Base-by-base conservation (phyloP, 371 early-diverging fungal species). In the Fennellomyces sp. region DNA sequence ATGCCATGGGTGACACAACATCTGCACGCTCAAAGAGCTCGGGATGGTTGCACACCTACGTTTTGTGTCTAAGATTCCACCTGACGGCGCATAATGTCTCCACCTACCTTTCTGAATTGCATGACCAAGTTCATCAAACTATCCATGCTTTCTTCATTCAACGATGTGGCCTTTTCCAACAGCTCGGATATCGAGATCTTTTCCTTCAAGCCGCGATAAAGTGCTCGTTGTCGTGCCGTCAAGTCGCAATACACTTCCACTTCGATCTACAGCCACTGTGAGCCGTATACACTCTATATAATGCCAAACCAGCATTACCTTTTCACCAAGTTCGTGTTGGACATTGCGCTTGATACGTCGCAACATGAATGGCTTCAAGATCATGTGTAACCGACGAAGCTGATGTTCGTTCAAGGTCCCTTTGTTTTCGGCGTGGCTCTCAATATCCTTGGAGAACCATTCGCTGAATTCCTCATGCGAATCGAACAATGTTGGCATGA, bases 351-450 rank as follows among this genome's bases (percentile, higher is more conserved):
- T 99, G 67, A 96, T 88, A 70, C 99, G 90, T 52, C 99, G 84
- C 63, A 99, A 82, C 98, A 99, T 99, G 79, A 99, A 98, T 12
- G 99, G 99, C 66, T 97, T 96, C 47, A 99, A 81, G 60, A 99
- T 97, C 87, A 95, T 92, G 61, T 98, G 97, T 33, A 99, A 77
- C 35, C 97, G 90, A 49, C 89, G 76, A 15, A 98, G 75, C 70
- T 97, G 97, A 50, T 92, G 91, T 63, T 94, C 89, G 68, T 97
- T 94, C 33, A 97, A 78, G 5, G 86, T 83, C 7, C 90, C 86
- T 61, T 91, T 89, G 70, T 93, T 90, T 73, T 93, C 92, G 0
- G 95, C 94, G 69, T 93, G 94, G 30, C 89, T 88, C 75, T 96
- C 97, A 61, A 97, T 96, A 63, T 95, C 97, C 64, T 91, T 90